Percentiles rank a stretch among this genome's conserved stretches.
These are phyloP conservation scores for Leccinum griseonigrum DNA, from an alignment of 1,284 basidiomycete species.

Conservation along the genomic window DNA sequence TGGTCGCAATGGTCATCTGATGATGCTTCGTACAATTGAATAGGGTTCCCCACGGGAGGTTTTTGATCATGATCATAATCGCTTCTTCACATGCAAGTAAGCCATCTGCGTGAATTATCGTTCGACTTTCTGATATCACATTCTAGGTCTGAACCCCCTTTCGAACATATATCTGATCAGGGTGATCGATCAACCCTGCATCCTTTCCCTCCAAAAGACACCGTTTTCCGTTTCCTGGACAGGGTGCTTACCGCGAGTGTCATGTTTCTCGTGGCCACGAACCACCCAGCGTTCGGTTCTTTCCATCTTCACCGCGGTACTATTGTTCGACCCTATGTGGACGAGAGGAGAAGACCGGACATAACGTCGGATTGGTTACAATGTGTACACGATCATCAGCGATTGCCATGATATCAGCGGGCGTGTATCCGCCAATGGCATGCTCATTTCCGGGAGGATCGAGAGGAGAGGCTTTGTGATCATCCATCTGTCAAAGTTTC, in stretches of 20 bases:
- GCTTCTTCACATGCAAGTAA: neutral
- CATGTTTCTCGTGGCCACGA: neutral
- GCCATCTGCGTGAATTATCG: neutral
- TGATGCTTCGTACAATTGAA: neutral
- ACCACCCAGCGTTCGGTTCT: neutral
- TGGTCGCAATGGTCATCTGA: neutral
- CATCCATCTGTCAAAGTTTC: neutral
- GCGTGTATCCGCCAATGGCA: neutral
- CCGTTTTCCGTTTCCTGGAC: neutral
- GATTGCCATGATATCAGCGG: neutral
- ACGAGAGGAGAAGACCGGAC: neutral
- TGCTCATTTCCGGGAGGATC: neutral
- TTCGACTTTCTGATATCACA: neutral
- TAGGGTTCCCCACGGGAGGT: neutral
- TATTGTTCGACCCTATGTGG: neutral
- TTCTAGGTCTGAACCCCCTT: neutral
- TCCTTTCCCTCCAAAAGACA: neutral
- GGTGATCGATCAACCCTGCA: neutral
- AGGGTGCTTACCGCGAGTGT: neutral
- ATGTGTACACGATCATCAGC: neutral
- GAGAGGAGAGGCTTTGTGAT: neutral
- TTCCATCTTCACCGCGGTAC: slow-evolving; percentile 2
- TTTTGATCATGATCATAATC: neutral
- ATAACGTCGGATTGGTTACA: neutral
- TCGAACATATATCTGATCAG: neutral